Evolutionary conservation across 805 yeast genomes (phyloP).

Genomic region (Metschnikowia picachoensis): DNA sequence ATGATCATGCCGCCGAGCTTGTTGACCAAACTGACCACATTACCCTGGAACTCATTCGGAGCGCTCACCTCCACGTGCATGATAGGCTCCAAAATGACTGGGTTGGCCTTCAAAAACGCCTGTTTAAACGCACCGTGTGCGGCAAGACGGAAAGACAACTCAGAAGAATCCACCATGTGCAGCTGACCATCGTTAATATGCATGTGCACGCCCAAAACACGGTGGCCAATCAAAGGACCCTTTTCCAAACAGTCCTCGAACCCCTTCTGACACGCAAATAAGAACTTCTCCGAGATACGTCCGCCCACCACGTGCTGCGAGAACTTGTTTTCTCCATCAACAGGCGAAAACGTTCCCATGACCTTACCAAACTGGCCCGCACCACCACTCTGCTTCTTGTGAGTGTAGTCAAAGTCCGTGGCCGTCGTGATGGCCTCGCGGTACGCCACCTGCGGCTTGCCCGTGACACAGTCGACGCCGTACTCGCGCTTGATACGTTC

Average conservation of each 20-base stretch:
- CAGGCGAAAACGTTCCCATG: slow-evolving; percentile 71
- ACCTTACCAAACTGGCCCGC: slow-evolving; percentile 99
- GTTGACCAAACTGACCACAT: slow-evolving; percentile 85
- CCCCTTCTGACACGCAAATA: slow-evolving; percentile 92
- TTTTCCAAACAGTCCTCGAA: slow-evolving; percentile 91
- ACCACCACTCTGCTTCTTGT: slow-evolving; percentile 98
- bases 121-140: slow-evolving; percentile 88
- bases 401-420: slow-evolving; percentile 85
- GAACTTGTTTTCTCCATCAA: slow-evolving; percentile 68
- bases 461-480: slow-evolving; percentile 91
- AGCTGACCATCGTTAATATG: slow-evolving; percentile 94
- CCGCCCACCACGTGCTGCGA: slow-evolving; percentile 94
- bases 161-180: slow-evolving; percentile 96
- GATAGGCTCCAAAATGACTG: slow-evolving; percentile 92
- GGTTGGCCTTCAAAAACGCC: slow-evolving; percentile 79
- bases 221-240: slow-evolving; percentile 96
- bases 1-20: slow-evolving; percentile 87
- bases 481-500: slow-evolving; percentile 98
- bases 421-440: slow-evolving; percentile 82
- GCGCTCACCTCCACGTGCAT: slow-evolving; percentile 93
- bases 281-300: slow-evolving; percentile 90
- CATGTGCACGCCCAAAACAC: slow-evolving; percentile 90
- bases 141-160: slow-evolving; percentile 91
- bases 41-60: slow-evolving; percentile 94
- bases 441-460: slow-evolving; percentile 97